Evolutionary conservation across 805 yeast species (phyloP), one percentile per base, ranked within the genome.

Genomic region (Pichia kluyveri): DNA sequence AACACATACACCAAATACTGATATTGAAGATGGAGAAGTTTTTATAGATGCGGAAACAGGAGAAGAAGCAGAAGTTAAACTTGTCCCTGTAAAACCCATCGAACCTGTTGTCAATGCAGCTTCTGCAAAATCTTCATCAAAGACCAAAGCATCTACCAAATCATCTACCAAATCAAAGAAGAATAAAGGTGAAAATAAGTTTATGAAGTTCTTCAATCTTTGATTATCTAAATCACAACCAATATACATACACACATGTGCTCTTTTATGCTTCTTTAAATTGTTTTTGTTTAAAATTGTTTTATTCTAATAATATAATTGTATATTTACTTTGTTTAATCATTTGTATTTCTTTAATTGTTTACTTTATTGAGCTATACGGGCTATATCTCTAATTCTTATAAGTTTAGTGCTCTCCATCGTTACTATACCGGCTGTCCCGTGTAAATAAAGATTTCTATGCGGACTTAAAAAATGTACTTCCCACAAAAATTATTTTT

Each of bases 161-260:
- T 8, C 42, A 28, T 28, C 42, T 15, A 10, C 37, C 5, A 17
- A 18, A 28, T 8, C 26, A 18, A 31, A 41, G 23, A 40, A 8
- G 1, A 34, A 15, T 34, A 34, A 7, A 4, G 5, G 8, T 37
- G 59, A 61, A 8, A 48, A 49, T 27, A 58, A 54, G 47, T 55
- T 63, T 18, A 56, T 53, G 60, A 57, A 54, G 38, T 54, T 62
- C 41, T 63, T 63, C 52, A 61, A 63, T 43, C 49, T 63, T 42
- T 56, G 45, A 46, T 42, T 7, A 10, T 8, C 38, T 5, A n/a
- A 28, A 4, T 23, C 26, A 23, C 26, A 5, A 23, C 1, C 26
- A 30, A n/a, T 26, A 18, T 34, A 23, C 26, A n/a, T 19, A 19
- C 23, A 19, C 26, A 23, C 12, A 14, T 14, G 37, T 15, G 2